Evolutionary conservation across 345 rosid species (phyloP).

Genomic region (Nephelium lappaceum): DNA sequence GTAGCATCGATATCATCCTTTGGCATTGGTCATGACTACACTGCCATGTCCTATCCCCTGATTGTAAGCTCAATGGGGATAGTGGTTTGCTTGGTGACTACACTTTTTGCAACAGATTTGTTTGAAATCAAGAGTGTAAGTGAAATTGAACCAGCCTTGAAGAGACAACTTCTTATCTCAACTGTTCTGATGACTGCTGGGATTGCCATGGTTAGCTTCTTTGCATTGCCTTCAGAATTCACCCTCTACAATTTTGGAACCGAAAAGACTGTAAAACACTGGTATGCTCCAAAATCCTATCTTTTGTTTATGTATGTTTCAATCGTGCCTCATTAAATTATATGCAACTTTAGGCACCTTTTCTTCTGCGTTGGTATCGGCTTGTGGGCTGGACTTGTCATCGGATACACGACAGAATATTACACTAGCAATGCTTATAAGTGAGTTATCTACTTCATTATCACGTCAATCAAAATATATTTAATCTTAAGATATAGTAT

Average conservation of each 20-base stretch:
- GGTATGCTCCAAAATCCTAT: conserved; percentile 34
- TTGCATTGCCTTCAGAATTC: conserved; percentile 63
- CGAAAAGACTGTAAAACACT: conserved; percentile 56
- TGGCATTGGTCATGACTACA: conserved; percentile 51
- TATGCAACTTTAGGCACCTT: conserved; percentile 46
- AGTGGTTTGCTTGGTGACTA: conserved; percentile 59
- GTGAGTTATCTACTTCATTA: conserved; percentile 29
- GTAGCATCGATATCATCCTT: conserved; percentile 71
- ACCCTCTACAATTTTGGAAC: conserved; percentile 61
- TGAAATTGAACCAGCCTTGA: conserved; percentile 61
- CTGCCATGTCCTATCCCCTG: conserved; percentile 67
- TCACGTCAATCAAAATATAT: background rate
- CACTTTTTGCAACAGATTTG: conserved; percentile 69
- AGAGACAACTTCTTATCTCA: conserved; percentile 66
- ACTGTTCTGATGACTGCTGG: conserved; percentile 72
- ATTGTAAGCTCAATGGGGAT: conserved; percentile 65
- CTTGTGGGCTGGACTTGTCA: conserved; percentile 74
- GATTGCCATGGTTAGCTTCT: conserved; percentile 51
- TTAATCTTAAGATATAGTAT: no score
- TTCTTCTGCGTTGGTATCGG: conserved; percentile 68
- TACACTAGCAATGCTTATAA: conserved; percentile 73
- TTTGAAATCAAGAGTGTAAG: conserved; percentile 54
- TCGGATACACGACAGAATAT: conserved; percentile 63
- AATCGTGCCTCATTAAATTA: conserved; percentile 11
- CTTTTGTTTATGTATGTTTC: background rate